A percentile compares a stretch with the other conserved stretches of the same genome.
Conservation (phyloP, 2,329 filamentous ascomycete genomes). For the Fonsecaea erecta region DNA sequence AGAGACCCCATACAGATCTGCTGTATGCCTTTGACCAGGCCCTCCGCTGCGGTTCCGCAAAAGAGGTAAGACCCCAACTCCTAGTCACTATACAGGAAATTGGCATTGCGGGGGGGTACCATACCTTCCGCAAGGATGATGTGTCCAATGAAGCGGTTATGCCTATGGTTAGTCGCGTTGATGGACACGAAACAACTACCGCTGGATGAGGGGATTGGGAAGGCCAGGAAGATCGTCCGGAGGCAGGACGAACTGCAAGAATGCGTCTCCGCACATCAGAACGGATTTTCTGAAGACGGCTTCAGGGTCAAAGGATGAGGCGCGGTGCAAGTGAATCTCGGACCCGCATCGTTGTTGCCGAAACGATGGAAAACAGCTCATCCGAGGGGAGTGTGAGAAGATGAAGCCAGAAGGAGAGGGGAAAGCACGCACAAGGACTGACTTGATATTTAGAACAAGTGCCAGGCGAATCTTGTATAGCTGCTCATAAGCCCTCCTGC, state of each 20-base stretch:
- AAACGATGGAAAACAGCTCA: background rate
- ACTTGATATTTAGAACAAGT: constrained; percentile 4
- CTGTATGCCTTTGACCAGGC: background rate
- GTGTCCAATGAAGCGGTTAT: background rate
- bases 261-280: constrained; percentile 1
- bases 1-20: constrained; percentile 10
- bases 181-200: background rate
- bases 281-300: background rate
- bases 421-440: background rate
- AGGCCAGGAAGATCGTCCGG: background rate
- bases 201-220: background rate
- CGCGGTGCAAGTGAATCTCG: background rate
- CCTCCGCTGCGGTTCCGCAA: constrained; percentile 19
- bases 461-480: background rate
- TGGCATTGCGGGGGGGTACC: background rate
- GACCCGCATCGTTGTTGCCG: constrained; percentile 6
- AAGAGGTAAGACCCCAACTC: background rate
- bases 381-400: background rate
- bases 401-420: background rate
- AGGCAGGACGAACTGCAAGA: background rate
- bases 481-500: background rate
- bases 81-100: background rate
- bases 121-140: constrained; percentile 6
- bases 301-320: background rate
- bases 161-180: background rate